Percentiles rank a stretch among this genome's conserved stretches.
phyloP scores from a whole-genome alignment of 768 basidiomycete genomes.

The Leccinellum luteum region DNA sequence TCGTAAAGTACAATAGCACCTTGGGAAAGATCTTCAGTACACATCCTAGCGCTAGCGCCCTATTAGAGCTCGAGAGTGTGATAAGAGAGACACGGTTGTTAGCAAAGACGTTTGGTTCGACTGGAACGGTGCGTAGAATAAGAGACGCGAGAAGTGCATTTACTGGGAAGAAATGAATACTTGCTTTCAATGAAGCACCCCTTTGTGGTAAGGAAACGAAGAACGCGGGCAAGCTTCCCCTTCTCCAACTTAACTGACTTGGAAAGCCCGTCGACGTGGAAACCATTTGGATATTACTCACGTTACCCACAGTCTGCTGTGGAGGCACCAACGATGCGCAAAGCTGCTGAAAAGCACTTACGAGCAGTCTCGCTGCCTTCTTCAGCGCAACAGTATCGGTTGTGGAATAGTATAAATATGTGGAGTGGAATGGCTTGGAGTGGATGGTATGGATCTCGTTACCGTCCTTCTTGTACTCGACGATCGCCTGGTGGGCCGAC shows the following conservation, averaged over 20 bases:
- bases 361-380: background rate
- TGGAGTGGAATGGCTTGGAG: background rate
- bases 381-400: background rate
- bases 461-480: background rate
- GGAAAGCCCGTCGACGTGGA: background rate
- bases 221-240: conserved; percentile 17
- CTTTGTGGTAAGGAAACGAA: conserved; percentile 29
- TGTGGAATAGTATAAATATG: background rate
- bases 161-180: background rate
- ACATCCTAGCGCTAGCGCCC: conserved; percentile 8
- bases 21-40: conserved; percentile 11
- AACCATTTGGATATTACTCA: background rate
- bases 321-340: background rate
- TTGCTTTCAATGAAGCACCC: conserved; percentile 33
- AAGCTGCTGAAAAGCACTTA: background rate
- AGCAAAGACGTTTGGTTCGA: conserved; percentile 5
- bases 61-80: conserved; percentile 13
- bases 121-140: conserved; percentile 4
- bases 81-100: conserved; percentile 35
- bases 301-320: background rate
- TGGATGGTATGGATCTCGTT: background rate
- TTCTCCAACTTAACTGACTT: background rate
- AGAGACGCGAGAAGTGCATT: background rate
- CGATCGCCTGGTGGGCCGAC: background rate
- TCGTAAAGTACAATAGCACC: conserved; percentile 23